Base-by-base conservation (phyloP, 768 basidiomycete species). In the Suillus plorans region DNA sequence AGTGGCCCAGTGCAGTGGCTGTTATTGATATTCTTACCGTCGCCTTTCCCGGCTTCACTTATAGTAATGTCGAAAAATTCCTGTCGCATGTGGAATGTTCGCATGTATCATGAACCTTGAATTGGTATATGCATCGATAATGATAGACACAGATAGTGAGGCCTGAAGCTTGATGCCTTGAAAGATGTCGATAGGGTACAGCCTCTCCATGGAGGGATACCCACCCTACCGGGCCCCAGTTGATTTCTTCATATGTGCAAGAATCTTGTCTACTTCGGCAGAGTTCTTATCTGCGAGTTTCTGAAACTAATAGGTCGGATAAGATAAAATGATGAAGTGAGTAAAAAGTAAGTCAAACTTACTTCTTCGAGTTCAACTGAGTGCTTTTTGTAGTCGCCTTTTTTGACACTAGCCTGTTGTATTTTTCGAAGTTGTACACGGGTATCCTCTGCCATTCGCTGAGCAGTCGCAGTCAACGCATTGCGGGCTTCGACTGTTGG, bases 401-500 rank as follows among this genome's bases (percentile, higher is more conserved):
- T 86, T 73, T 92, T 93, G 39, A 90, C 63, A 69, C 87, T 86
- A 0, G 83, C 76, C 60, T 88, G 83, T 64, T 89, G 87, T n/a
- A 84, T 82, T 67, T 89, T 88, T 50, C 93, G 88, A 22, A 94
- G 81, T 66, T 91, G 91, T 18, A 87, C 82, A 12, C 91, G 89
- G 2, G 86, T 82, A 14, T 92, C 91, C 73, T 95, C 93, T 1
- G 90, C 86, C 71, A 87, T 59, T 59, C 58, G 85, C 44, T 83
- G 81, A 0, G 89, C 87, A 12, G 78, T 78, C 0, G 81, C 78
- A 60, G 85, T 83, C 14, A 91, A 75, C 1, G 83, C 82, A 25
- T 79, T 80, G 16, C 89, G 84, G 0, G 89, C 84, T 52, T 94
- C 92, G 6, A 93, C 84, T 0, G 93, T 95, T 0, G 91, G 90